These are phyloP conservation scores for Colletotrichum filicis DNA, from an alignment of 2,329 filamentous ascomycete species.

Conservation along the genomic window DNA sequence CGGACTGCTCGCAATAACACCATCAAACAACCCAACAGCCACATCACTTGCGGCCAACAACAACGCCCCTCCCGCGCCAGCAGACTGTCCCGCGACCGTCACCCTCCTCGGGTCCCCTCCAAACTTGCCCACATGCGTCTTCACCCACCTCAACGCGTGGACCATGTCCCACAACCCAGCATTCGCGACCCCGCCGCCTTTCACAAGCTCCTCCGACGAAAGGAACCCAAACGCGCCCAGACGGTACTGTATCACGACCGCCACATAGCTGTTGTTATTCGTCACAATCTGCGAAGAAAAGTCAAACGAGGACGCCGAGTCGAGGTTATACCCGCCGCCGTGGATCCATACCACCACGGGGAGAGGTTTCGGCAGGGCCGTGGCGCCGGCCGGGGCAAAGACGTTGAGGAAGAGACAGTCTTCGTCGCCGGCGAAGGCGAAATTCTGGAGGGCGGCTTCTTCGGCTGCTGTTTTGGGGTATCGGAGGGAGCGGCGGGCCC, in stretches of 20 bases:
- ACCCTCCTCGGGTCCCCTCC: slow-evolving; percentile 30
- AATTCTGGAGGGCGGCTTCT: neutral
- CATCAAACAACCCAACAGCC: slow-evolving; percentile 10
- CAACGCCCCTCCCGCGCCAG: slow-evolving; percentile 8
- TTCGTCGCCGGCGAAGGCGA: neutral
- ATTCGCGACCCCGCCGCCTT: slow-evolving; percentile 29
- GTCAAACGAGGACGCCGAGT: slow-evolving; percentile 3
- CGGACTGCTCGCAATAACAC: slow-evolving; percentile 19
- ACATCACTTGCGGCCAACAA: neutral
- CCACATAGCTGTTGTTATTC: slow-evolving; percentile 18
- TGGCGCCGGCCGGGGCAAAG: neutral
- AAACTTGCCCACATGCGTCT: slow-evolving; percentile 34
- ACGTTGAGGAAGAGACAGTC: slow-evolving; percentile 3
- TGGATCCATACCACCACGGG: slow-evolving; percentile 36
- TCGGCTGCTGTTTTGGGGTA: slow-evolving; percentile 12
- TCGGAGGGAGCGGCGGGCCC: slow-evolving; percentile 4
- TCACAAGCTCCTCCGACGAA: slow-evolving; percentile 25
- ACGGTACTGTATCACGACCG: slow-evolving; percentile 27
- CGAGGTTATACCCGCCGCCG: slow-evolving; percentile 33
- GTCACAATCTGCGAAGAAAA: slow-evolving; percentile 14
- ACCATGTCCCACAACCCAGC: slow-evolving; percentile 35
- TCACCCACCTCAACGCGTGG: slow-evolving; percentile 33
- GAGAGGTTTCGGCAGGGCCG: neutral
- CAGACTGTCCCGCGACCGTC: slow-evolving; percentile 18
- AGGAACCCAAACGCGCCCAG: slow-evolving; percentile 33